Base-by-base conservation (phyloP, 371 early-diverging fungal genomes). In the Mortierella sp. region DNA sequence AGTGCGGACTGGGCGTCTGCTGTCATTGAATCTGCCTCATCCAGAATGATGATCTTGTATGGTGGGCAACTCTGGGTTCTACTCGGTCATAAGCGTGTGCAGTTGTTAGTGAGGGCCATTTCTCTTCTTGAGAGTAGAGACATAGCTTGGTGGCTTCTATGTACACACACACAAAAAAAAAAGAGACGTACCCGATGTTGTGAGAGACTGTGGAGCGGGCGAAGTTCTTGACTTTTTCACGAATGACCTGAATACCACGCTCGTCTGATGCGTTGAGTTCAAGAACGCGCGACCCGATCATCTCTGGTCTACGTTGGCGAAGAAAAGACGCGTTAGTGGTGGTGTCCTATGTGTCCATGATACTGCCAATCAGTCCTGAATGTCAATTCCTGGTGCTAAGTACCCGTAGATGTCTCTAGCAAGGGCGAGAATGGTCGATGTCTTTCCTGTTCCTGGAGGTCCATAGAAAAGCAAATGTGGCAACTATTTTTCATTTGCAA, bases 231-330 rank as follows among this genome's bases (percentile, higher is more conserved):
- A 99, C 95, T 85, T 97, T 99, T 70, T 97, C 96, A 75, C 99
- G 92, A 49, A 99, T 95, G 16, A 99, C 95, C 43, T 95, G 91
- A 65, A 99, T 99, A 68, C 99, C 99, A 76, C 99, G 94, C 89
- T 99, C 99, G 88, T 99, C 99, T 1, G 98, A 98, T 1, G 99
- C 99, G 89, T 99, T 99, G 54, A 99, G 90, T 89, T 99, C 99
- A 29, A 99, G 91, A 4, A 99, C 95, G 63, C 98, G 93, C 27
- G 92, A 88, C 76, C 93, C 94, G 70, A 93, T 88, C 43, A 95
- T 83, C 71, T 94, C 95, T 14, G 96, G 96, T 32, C 97, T 95
- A 82, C 27, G 43, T 18, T 60, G 21, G 48, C n/a, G 41, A 41
- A 21, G 29, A 54, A 76, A 44, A n/a, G 48, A 41, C n/a, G 24